phyloP scores from a whole-genome alignment of 2,329 filamentous ascomycete genomes.

The Talaromyces pinophilus region DNA sequence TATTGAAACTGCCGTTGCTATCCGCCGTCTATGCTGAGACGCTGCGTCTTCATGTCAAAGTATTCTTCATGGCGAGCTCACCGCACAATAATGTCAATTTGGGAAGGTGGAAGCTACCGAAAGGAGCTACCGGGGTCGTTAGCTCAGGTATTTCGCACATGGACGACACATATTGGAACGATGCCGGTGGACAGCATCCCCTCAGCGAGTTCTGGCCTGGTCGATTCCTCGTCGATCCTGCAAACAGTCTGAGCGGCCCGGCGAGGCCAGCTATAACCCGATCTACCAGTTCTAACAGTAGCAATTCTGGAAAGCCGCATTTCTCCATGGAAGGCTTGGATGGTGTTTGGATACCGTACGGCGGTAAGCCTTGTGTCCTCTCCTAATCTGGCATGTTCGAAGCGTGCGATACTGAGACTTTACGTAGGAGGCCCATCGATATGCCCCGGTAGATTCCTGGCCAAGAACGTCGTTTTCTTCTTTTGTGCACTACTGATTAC shows the following conservation, averaged over 20 bases:
- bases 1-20: slow-evolving; percentile 1
- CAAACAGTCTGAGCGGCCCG: not conserved
- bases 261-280: not conserved
- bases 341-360: slow-evolving; percentile 11
- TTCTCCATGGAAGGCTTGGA: not conserved
- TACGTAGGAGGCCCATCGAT: not conserved
- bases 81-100: not conserved
- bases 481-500: not conserved
- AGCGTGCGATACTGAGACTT: not conserved
- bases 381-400: not conserved
- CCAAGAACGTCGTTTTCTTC: not conserved
- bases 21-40: slow-evolving; percentile 6
- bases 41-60: slow-evolving; percentile 4
- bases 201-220: not conserved
- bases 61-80: slow-evolving; percentile 5
- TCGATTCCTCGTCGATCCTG: slow-evolving; percentile 2
- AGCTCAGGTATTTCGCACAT: slow-evolving; percentile 2
- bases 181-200: not conserved
- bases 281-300: not conserved
- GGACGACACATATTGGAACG: not conserved
- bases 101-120: not conserved
- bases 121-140: not conserved
- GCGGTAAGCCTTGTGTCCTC: not conserved
- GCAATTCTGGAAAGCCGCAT: not conserved
- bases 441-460: not conserved